Base-by-base conservation (phyloP, 1,284 basidiomycete species). In the Fomes fomentarius region DNA sequence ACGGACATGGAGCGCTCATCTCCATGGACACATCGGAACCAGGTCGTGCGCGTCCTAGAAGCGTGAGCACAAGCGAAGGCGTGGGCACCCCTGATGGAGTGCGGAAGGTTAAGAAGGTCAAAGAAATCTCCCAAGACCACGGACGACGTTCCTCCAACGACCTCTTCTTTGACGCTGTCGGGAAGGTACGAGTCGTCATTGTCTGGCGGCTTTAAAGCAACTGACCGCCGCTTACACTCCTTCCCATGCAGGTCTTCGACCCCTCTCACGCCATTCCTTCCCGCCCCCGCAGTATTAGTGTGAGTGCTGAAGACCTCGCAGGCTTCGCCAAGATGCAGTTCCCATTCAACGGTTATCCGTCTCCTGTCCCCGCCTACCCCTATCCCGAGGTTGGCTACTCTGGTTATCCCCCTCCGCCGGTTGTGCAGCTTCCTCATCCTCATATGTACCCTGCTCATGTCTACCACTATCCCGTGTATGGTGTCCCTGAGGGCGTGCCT, bases 81-180 rank as follows among this genome's bases (percentile, higher is more conserved):
- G 56, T 61, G 60, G 63, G 62, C 33, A 56, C 58, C 24, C 62
- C 59, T 19, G 64, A 67, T 52, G 58, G 59, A 12, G 60, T 62
- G 31, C 48, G 59, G 30, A 54, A 56, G 41, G 47, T 58, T 10
- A 50, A 57, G 42, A 57, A 56, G 34, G 57, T 54, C 6, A 53
- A 66, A 24, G 75, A 77, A 65, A 66, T 69, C 62, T 56, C 60
- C 24, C 55, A 54, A 43, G 62, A 64, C 47, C 61, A 65, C 34
- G 57, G 61, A 26, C 56, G 63, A 42, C 62, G 61, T 26, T 53
- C 51, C 42, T 64, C 63, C 30, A 65, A 66, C 34, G 58, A 64
- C 42, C 54, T 67, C 22, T 68, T 65, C 54, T 66, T 66, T 49
- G 63, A 66, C 55, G 62, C 65, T 31, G 59, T 66, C 44, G 59